Base-by-base conservation (phyloP, 345 rosid genomes). In the Citrus unshiu region DNA sequence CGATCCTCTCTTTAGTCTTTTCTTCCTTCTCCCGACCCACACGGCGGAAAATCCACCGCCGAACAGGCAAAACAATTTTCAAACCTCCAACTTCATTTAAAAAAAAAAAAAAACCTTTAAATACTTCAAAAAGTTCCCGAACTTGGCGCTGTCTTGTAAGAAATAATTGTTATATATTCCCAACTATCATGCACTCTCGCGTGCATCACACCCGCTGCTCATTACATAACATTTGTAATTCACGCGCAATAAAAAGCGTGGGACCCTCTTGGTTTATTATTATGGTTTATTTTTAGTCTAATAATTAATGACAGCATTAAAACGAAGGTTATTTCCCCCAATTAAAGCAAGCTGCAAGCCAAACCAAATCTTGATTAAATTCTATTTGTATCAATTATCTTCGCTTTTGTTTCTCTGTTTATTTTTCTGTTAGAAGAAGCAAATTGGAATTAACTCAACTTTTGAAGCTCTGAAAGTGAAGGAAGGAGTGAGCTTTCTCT, bases 181-280 rank as follows among this genome's bases (percentile, higher is more conserved):
- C 39, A 37, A 34, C 61, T 0, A 14, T 22, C 74, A 57, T 29
- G 35, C 40, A 1, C 56, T 19, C 21, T 72, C 63, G 61, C 75
- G 69, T 61, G 73, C 22, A 0, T 61, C 2, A 18, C 39, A 30
- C 67, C 8, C 8, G 34, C 16, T 12, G 10, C 27, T 2, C 25
- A 18, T 18, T 7, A 2, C 51, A 3, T 46, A 13, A 13, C 18
- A 46, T 14, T 5, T 70, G 72, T n/a, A 32, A 4, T 12, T 8
- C 74, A 81, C 78, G 69, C 77, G 74, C 80, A 9, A 24, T 58
- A 1, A 51, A 22, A 27, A 60, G 69, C 29, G 76, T 75, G 74
- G 63, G 4, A 27, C 61, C 14, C 32, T 13, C 9, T 34, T 6
- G 0, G 3, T 22, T 40, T 56, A 35, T 62, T 46, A 40, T 16